phyloP scores from a whole-genome alignment of 2,329 filamentous ascomycete species.

The Trichoderma harzianum region DNA sequence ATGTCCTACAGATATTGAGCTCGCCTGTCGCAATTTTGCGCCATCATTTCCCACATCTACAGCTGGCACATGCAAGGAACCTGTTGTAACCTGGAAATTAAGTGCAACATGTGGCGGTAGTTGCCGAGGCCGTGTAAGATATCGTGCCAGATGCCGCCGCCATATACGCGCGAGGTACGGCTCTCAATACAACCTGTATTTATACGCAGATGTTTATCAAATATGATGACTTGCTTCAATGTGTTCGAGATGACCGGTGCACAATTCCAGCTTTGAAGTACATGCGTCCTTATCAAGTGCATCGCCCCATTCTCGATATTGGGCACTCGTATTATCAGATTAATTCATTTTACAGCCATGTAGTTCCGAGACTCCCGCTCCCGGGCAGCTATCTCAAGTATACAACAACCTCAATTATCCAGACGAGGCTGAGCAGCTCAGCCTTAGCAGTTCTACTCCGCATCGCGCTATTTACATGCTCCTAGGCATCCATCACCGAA shows the following conservation, averaged over 20 bases:
- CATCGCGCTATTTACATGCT: neutral
- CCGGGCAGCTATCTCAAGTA: neutral
- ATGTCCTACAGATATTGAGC: too few species aligned
- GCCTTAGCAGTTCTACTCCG: neutral
- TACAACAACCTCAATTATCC: neutral
- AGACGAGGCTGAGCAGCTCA: neutral
- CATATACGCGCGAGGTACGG: neutral
- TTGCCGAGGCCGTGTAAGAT: neutral
- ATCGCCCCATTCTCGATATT: neutral
- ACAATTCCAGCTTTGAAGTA: neutral
- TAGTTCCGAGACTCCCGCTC: neutral
- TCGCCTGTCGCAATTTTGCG: neutral
- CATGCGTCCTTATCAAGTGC: neutral
- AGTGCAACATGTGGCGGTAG: neutral
- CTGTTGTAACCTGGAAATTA: neutral
- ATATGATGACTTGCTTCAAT: too few species aligned
- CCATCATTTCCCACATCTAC: neutral
- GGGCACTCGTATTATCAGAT: neutral
- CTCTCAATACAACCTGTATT: too few species aligned
- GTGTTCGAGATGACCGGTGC: too few species aligned
- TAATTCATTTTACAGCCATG: neutral
- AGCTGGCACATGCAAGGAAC: neutral
- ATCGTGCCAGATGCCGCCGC: neutral
- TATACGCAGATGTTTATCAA: too few species aligned
- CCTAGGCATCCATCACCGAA: neutral